Conservation (phyloP, 2,329 filamentous ascomycete species). For the Coniochaeta prunicola region DNA sequence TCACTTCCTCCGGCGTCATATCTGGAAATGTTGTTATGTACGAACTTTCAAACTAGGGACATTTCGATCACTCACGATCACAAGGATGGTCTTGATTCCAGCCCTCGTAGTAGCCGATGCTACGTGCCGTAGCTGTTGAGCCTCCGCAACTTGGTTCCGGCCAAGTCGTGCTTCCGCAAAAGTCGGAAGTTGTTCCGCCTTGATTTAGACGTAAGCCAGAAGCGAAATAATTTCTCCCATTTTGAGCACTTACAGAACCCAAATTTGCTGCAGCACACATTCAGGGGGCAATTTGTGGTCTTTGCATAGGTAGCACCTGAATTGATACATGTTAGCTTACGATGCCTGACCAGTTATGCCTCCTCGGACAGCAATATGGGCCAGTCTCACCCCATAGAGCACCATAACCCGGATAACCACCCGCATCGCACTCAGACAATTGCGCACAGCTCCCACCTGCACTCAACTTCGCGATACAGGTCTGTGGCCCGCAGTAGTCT, state of each 20-base stretch:
- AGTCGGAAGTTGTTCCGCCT: slow-evolving; percentile 21
- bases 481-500: neutral
- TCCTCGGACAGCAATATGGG: no score
- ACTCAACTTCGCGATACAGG: neutral
- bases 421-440: neutral
- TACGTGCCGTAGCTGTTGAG: slow-evolving; percentile 18
- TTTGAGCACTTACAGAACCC: slow-evolving; percentile 6
- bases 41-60: neutral
- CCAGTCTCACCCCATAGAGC: neutral
- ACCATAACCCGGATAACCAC: neutral
- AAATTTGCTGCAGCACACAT: slow-evolving; percentile 31
- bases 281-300: slow-evolving; percentile 32
- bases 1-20: neutral
- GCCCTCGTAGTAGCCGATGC: slow-evolving; percentile 12
- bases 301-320: slow-evolving; percentile 28
- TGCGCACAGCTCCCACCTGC: neutral
- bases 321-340: neutral
- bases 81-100: slow-evolving; percentile 6
- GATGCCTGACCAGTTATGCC: neutral
- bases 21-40: neutral
- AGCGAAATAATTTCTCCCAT: no score
- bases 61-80: neutral
- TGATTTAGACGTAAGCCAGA: slow-evolving; percentile 1
- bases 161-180: slow-evolving; percentile 16
- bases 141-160: slow-evolving; percentile 5